Evolutionary conservation across 345 rosid genomes (phyloP), one percentile per base, ranked within the genome.

Genomic region (Syzygium oleosum): DNA sequence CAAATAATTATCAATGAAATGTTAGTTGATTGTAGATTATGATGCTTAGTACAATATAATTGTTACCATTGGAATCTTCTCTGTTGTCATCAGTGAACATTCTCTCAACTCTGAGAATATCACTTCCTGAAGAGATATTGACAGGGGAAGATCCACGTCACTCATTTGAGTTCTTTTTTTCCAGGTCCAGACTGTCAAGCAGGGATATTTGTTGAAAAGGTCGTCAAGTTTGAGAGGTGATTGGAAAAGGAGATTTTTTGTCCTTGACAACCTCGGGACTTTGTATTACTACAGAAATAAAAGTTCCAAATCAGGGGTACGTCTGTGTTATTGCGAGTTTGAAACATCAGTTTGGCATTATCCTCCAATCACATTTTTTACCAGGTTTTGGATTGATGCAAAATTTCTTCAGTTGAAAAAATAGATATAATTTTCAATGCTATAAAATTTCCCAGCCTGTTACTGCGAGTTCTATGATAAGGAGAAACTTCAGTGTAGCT

Each of bases 201-300:
- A 94, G 85, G 99, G 99, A 58, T 97, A 97, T 93, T 94, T 97
- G 80, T 88, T 95, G 86, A 95, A 95, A 88, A 93, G 96, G 84
- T 92, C 99, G 38, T 93, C 99, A 87, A 91, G 92, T 89, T 90
- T 90, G 87, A 95, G 95, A 89, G 93, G 93, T 84, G 97, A 95
- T 80, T 97, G 98, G 98, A 95, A 97, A 89, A 95, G 98, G 90
- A 94, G 97, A 88, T 95, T 95, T 91, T 97, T 97, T 92, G 96
- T 97, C 43, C 97, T 95, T 29, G 95, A 97, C 90, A 94, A 93
- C 88, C 97, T 90, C 86, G 99, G 99, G 87, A 93, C 93, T 68
- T 90, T 97, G 79, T 95, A 90, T 90, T 97, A 95, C 92, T 95
- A 95, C 90, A 92, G 91, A 90, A 95, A 92, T 91, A 94, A 95